These are phyloP conservation scores for Clonostachys chloroleuca DNA, from an alignment of 2,329 filamentous ascomycete genomes.

Conservation along the genomic window DNA sequence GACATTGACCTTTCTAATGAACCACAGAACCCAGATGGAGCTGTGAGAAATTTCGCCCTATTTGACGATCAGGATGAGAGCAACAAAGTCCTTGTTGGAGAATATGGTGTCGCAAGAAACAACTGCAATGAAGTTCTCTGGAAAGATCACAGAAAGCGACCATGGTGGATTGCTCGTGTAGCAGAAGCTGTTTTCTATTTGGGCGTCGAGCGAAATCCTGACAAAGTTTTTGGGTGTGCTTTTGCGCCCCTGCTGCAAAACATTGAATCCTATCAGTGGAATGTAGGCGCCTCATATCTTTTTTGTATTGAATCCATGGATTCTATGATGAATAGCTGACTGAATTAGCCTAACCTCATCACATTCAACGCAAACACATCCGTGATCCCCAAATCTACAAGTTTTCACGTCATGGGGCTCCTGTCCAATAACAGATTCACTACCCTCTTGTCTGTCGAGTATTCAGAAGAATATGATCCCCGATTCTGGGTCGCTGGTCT, in stretches of 20 bases:
- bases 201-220: conserved; percentile 40
- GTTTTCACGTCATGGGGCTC: not conserved
- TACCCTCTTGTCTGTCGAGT: not conserved
- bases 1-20: too few species aligned
- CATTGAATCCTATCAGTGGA: not conserved
- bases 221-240: not conserved
- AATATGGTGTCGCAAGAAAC: conserved; percentile 25
- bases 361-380: not conserved
- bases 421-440: not conserved
- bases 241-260: not conserved
- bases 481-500: not conserved
- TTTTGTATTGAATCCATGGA: not conserved
- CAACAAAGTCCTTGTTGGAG: conserved; percentile 25
- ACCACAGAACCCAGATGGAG: conserved; percentile 15
- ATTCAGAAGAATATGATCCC: not conserved
- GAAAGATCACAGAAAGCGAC: not conserved
- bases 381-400: not conserved
- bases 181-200: conserved; percentile 48
- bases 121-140: conserved; percentile 13
- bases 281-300: not conserved
- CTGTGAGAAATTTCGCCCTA: conserved; percentile 20
- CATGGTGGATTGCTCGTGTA: conserved; percentile 14
- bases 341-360: not conserved
- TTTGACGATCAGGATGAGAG: conserved; percentile 31
- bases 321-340: not conserved